A percentile compares a stretch with the other conserved stretches of the same genome.
These are phyloP conservation scores for Anaeromyces robustus DNA, from an alignment of 192 early-diverging fungal genomes.

Conservation along the genomic window DNA sequence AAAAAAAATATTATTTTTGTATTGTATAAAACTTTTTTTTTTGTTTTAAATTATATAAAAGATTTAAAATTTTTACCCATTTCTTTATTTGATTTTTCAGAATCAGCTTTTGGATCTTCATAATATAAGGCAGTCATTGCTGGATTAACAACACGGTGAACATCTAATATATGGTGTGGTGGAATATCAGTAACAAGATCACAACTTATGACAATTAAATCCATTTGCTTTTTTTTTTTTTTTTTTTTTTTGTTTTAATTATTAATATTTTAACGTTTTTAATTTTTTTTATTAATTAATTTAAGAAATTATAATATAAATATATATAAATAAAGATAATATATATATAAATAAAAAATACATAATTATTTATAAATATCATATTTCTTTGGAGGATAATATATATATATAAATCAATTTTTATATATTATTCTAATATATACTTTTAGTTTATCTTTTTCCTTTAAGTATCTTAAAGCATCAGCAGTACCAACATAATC, in stretches of 20 bases:
- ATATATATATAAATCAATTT: neutral
- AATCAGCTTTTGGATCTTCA: conserved; percentile 57
- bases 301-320: too few relatives aligned
- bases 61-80: conserved; percentile 7
- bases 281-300: too few relatives aligned
- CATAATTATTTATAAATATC: too few relatives aligned
- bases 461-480: conserved; percentile 57
- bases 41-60: too few relatives aligned
- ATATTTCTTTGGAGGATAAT: neutral
- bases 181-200: conserved; percentile 78
- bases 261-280: neutral
- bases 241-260: neutral
- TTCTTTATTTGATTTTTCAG: conserved; percentile 28
- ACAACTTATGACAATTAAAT: conserved; percentile 84
- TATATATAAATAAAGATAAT: too few relatives aligned
- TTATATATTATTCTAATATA: neutral
- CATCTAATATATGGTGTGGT: conserved; percentile 68
- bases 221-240: conserved; percentile 30
- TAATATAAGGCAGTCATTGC: conserved; percentile 72
- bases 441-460: conserved; percentile 75
- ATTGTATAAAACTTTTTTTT: too few relatives aligned
- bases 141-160: conserved; percentile 60
- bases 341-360: too few relatives aligned
- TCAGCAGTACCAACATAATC: conserved; percentile 68
- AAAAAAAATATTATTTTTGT: too few relatives aligned